A percentile compares a stretch with the other conserved stretches of the same genome.
These are phyloP conservation scores for Vigna radiata DNA, from an alignment of 306 rosid species.

Conservation along the genomic window DNA sequence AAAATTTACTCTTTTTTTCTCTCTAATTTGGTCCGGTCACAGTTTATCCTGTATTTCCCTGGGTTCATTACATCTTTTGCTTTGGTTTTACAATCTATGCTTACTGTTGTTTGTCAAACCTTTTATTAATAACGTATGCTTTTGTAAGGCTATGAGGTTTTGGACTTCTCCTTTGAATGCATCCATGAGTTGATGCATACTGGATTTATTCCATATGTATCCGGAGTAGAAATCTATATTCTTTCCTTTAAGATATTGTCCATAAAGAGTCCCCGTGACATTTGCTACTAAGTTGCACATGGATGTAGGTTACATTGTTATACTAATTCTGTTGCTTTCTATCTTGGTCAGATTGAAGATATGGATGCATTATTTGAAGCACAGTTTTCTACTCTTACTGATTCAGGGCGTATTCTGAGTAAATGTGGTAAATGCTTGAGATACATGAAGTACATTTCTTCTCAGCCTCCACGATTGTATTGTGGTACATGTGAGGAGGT, in stretches of 20 bases:
- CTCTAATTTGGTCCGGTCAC: constrained; percentile 37
- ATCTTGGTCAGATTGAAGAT: constrained; percentile 79
- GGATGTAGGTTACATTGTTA: constrained; percentile 34
- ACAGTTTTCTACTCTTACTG: constrained; percentile 86
- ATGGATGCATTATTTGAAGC: constrained; percentile 98
- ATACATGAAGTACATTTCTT: constrained; percentile 88
- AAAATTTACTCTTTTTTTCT: constrained; percentile 20
- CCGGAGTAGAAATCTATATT: constrained; percentile 16
- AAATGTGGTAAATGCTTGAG: constrained; percentile 97
- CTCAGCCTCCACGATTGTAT: constrained; percentile 86
- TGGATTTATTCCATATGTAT: background rate
- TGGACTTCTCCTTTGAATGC: constrained; percentile 5
- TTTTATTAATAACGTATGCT: constrained; percentile 10
- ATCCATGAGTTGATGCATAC: constrained; percentile 17
- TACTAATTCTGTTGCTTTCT: constrained; percentile 40
- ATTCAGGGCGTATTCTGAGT: constrained; percentile 81
- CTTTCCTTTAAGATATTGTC: constrained; percentile 28
- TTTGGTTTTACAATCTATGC: background rate
- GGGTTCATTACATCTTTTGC: constrained; percentile 28
- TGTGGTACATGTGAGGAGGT: constrained; percentile 92
- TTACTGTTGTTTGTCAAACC: constrained; percentile 9
- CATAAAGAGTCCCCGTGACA: constrained; percentile 7
- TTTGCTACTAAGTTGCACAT: constrained; percentile 35
- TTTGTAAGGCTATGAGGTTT: background rate
- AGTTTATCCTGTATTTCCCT: constrained; percentile 17